phyloP scores from a whole-genome alignment of 176 grass and related monocot species.

The Ensete ventricosum region DNA sequence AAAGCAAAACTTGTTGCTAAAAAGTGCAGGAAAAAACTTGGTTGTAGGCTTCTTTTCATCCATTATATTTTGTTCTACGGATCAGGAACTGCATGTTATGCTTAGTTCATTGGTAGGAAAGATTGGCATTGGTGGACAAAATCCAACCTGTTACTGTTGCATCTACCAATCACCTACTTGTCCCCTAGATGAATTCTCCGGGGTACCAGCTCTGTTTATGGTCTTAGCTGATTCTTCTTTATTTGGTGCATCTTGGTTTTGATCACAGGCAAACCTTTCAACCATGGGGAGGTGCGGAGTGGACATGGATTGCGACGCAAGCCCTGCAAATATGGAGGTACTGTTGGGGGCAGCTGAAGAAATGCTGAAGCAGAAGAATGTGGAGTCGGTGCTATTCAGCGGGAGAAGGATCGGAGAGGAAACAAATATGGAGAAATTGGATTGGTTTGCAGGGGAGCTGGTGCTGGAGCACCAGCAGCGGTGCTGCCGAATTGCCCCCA shows the following conservation, averaged over 20 bases:
- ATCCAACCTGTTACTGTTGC: no score
- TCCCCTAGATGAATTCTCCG: no score
- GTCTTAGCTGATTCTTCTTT: neutral
- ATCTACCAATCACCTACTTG: no score
- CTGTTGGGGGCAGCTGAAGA: constrained; percentile 67
- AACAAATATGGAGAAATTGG: constrained; percentile 91
- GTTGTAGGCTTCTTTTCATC: no score
- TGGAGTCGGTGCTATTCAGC: constrained; percentile 81
- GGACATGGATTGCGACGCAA: constrained; percentile 50
- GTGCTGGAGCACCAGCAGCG: constrained; percentile 65
- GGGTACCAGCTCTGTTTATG: no score
- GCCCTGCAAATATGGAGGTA: constrained; percentile 46
- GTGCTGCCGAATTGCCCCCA: constrained; percentile 73
- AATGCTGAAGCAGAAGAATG: constrained; percentile 80
- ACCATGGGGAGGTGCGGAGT: constrained; percentile 39
- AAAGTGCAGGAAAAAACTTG: neutral
- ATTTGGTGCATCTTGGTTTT: neutral
- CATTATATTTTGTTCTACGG: neutral
- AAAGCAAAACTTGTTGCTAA: neutral
- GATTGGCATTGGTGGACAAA: no score
- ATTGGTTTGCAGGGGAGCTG: constrained; percentile 62
- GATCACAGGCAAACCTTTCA: constrained; percentile 45
- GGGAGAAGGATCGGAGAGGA: constrained; percentile 60
- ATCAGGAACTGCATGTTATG: neutral
- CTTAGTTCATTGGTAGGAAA: no score